Conservation (phyloP, 495 filamentous ascomycete genomes). For the Penicillium subrubescens region DNA sequence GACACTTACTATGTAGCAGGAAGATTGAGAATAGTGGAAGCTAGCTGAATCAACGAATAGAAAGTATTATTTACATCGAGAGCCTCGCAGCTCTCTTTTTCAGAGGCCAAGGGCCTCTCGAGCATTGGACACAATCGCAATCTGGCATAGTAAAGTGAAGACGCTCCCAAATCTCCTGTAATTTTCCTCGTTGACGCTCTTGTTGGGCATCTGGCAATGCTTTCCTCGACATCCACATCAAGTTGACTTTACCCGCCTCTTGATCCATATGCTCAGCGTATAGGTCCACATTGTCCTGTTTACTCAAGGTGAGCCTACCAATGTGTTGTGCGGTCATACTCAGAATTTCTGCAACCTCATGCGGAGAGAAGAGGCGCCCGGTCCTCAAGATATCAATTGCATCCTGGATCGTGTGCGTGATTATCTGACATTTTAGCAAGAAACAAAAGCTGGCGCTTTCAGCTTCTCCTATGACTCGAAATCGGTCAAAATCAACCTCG, state of each 20-base stretch:
- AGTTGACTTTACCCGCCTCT: background rate
- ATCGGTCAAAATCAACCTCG: slow-evolving; percentile 4
- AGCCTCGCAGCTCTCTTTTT: no score
- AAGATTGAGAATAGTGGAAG: no score
- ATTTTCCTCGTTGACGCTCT: background rate
- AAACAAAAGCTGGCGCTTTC: background rate
- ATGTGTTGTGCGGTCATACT: slow-evolving; percentile 1
- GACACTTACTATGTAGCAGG: no score
- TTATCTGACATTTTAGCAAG: slow-evolving; percentile 1
- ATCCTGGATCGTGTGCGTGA: slow-evolving; percentile 1
- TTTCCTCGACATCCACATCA: background rate
- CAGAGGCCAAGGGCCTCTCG: background rate
- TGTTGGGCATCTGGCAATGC: background rate
- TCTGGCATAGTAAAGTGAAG: background rate
- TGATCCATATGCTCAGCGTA: slow-evolving; percentile 1
- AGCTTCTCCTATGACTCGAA: background rate
- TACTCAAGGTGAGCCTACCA: background rate
- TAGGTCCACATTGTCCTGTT: background rate
- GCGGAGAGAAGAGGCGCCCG: background rate
- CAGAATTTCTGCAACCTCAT: background rate
- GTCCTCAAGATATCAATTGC: background rate
- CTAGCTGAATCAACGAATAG: background rate
- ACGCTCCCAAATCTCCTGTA: slow-evolving; percentile 1
- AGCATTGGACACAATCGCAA: background rate
- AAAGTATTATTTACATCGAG: background rate